phyloP scores from a whole-genome alignment of 176 grass and related monocot genomes.

The Oryza punctata region DNA sequence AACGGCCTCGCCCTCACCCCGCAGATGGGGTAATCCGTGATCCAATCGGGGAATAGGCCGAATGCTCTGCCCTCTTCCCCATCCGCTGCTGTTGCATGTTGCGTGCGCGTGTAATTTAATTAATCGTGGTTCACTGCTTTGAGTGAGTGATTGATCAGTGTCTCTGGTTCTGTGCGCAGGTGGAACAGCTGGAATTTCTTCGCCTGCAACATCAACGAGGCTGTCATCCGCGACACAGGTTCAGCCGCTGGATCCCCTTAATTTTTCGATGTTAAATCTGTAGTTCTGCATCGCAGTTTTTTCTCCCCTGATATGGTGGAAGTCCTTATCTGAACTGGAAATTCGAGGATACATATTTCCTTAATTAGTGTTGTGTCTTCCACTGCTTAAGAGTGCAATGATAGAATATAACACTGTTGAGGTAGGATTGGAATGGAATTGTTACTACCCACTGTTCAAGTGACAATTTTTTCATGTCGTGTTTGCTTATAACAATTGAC shows the following conservation, averaged over 20 bases:
- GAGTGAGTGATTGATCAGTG: background rate
- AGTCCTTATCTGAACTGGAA: background rate
- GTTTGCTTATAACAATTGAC: background rate
- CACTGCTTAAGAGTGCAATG: background rate
- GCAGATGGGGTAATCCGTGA: constrained; percentile 95
- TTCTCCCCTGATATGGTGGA: background rate
- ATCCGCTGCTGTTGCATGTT: background rate
- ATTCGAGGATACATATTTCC: background rate
- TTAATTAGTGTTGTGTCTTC: background rate
- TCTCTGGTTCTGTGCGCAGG: constrained; percentile 29
- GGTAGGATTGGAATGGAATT: background rate
- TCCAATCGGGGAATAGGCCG: background rate
- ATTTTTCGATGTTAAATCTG: background rate
- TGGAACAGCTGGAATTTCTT: constrained; percentile 99
- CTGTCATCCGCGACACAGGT: constrained; percentile 92
- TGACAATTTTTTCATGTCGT: background rate
- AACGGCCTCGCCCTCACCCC: constrained; percentile 87
- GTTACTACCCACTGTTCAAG: background rate
- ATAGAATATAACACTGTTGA: background rate
- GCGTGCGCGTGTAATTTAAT: background rate
- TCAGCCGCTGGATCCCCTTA: background rate
- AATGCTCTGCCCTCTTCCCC: background rate
- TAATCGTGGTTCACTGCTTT: background rate
- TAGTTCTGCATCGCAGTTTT: background rate
- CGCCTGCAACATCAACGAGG: constrained; percentile 90